These are phyloP conservation scores for Gigaspora rosea DNA, from an alignment of 192 early-diverging fungal species.

Conservation along the genomic window DNA sequence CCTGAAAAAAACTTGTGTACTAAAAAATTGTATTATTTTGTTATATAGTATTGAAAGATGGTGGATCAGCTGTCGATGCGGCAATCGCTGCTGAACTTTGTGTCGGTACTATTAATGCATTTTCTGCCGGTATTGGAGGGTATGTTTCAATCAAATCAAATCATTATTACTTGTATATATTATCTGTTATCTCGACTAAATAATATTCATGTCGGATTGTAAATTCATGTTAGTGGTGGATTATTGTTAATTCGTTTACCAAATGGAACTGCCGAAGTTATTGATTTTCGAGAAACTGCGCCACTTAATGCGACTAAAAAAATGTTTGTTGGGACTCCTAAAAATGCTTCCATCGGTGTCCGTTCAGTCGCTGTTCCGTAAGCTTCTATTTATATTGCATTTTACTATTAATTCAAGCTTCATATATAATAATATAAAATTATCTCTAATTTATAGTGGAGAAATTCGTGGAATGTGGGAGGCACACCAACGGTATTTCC, in stretches of 20 bases:
- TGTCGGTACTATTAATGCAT: constrained; percentile 83
- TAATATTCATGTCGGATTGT: neutral
- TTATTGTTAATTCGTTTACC: constrained; percentile 81
- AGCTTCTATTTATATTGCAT: too few relatives aligned
- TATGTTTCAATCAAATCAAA: constrained; percentile 5
- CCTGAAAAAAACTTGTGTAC: neutral
- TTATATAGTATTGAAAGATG: constrained; percentile 66
- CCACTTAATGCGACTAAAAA: constrained; percentile 65
- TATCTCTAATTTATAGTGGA: too few relatives aligned
- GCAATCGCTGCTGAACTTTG: constrained; percentile 86
- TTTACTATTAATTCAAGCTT: too few relatives aligned
- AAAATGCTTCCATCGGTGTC: constrained; percentile 69
- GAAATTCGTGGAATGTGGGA: too few relatives aligned
- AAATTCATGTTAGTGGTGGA: constrained; percentile 62
- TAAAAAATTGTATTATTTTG: neutral
- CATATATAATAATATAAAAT: too few relatives aligned
- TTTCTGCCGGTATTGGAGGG: constrained; percentile 88
- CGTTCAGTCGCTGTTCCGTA: constrained; percentile 20
- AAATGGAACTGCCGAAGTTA: constrained; percentile 61
- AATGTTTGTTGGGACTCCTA: constrained; percentile 81
- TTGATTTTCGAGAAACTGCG: constrained; percentile 90
- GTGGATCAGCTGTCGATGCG: constrained; percentile 89
- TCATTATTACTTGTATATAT: neutral
- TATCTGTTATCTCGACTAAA: neutral
- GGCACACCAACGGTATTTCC: too few relatives aligned